phyloP scores from a whole-genome alignment of 1,284 basidiomycete species.

The Malassezia sp. region DNA sequence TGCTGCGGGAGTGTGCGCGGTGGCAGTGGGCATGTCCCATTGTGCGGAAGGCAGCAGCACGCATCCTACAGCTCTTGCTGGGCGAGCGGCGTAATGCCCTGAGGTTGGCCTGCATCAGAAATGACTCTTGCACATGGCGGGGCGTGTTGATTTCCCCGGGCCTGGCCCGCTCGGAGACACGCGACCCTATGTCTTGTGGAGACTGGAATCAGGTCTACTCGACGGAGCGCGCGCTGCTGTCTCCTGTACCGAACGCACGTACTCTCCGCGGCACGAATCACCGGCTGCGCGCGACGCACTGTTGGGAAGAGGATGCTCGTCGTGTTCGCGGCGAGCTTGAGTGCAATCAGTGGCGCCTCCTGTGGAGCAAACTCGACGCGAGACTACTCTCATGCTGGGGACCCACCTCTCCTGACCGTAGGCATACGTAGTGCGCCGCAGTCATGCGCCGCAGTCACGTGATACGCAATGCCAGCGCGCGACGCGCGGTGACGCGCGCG shows the following conservation, averaged over 20 bases:
- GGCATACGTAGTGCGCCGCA: no score
- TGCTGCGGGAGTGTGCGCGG: no score
- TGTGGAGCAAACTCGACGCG: slow-evolving; percentile 39
- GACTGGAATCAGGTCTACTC: slow-evolving; percentile 18
- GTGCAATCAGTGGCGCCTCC: slow-evolving; percentile 44
- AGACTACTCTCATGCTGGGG: slow-evolving; percentile 42
- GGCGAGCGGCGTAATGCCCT: slow-evolving; percentile 14
- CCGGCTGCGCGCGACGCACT: background rate
- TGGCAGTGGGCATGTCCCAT: no score
- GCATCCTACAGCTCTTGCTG: slow-evolving; percentile 17
- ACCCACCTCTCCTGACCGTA: background rate
- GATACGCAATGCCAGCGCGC: background rate
- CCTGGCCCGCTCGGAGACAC: slow-evolving; percentile 15
- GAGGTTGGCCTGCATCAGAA: slow-evolving; percentile 17
- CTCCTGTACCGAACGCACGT: no score
- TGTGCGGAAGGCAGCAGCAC: no score
- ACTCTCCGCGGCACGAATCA: no score
- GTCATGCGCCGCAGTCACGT: no score
- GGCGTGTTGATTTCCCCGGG: slow-evolving; percentile 15
- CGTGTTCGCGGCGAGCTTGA: slow-evolving; percentile 28
- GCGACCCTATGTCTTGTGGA: background rate
- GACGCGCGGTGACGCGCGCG: slow-evolving; percentile 2
- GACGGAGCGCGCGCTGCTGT: background rate
- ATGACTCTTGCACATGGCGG: slow-evolving; percentile 10
- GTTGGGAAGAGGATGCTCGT: slow-evolving; percentile 9